Conservation (phyloP, 2,329 filamentous ascomycete species). For the Fusarium illudens region DNA sequence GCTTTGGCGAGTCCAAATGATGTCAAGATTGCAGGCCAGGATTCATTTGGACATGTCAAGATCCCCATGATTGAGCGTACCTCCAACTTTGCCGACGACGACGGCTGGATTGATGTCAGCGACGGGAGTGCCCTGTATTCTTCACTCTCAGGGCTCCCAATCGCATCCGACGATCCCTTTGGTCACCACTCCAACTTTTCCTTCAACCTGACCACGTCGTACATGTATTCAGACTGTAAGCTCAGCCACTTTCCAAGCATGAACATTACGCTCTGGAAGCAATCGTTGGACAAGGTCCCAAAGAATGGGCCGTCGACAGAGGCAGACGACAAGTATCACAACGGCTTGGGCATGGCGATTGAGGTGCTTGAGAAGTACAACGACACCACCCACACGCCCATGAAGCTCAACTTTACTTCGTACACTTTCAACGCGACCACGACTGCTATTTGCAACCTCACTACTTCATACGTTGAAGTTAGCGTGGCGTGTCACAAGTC, state of each 20-base stretch:
- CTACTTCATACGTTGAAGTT: background rate
- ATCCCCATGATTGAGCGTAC: constrained; percentile 13
- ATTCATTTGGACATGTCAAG: constrained; percentile 17
- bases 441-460: background rate
- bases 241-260: background rate
- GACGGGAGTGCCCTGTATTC: background rate
- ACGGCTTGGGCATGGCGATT: constrained; percentile 2
- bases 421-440: background rate
- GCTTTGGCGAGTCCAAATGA: constrained; percentile 1
- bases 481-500: background rate
- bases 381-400: background rate
- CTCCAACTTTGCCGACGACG: background rate
- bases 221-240: constrained; percentile 2
- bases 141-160: constrained; percentile 6
- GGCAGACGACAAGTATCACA: background rate
- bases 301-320: background rate
- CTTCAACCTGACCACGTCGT: background rate
- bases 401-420: constrained; percentile 11
- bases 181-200: background rate
- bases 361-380: background rate
- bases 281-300: background rate
- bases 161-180: constrained; percentile 1
- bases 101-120: constrained; percentile 6
- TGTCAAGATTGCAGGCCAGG: constrained; percentile 10
- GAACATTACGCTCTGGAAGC: background rate